Evolutionary conservation across 176 grass and related monocot genomes (phyloP), one percentile per base, ranked within the genome.

Genomic region (Avena atlantica): DNA sequence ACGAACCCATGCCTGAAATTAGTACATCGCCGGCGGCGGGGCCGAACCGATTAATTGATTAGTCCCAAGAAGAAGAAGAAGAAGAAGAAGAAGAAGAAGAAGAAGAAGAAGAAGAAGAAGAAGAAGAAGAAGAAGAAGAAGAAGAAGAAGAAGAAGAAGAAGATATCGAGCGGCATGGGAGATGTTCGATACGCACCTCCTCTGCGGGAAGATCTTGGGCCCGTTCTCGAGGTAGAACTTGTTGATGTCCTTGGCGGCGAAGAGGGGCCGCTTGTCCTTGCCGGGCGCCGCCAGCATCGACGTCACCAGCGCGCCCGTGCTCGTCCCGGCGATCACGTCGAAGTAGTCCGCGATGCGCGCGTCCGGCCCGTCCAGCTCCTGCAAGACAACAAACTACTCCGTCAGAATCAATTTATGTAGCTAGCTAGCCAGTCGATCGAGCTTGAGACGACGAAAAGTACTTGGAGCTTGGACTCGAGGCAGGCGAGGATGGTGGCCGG

Each of bases 301-400:
- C 48, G 86, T 80, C 49, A 97, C 10, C 8, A 94, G 88, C 6
- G 86, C 94, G 2, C 92, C 92, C 3, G 92, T 97, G 88, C 90
- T 92, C 17, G 90, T 97, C 80, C 95, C 92, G 16, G 94, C 90
- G 29, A 97, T 81, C 58, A 97, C 89, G 51, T 97, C 94, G 77
- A 97, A 97, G 50, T 97, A 97, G 74, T 97, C 94, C 40, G 78
- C 19, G 24, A 97, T 80, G 53, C 94, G 74, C 1, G 85, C 91
- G 10, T 93, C 88, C 0, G 79, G 81, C 12, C 94, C 89, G 69
- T 96, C 94, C 17, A 93, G 79, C 65, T 93, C 82, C 94, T 96
- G 84, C 66, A 4, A 70, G 4, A 40, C 65, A 36, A 12, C 31
- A 17, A 5, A 69, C 29, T 0, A 49, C 70, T 49, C 7, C 7